Base-by-base conservation (phyloP, 495 filamentous ascomycete species). In the Podospora anserina region DNA sequence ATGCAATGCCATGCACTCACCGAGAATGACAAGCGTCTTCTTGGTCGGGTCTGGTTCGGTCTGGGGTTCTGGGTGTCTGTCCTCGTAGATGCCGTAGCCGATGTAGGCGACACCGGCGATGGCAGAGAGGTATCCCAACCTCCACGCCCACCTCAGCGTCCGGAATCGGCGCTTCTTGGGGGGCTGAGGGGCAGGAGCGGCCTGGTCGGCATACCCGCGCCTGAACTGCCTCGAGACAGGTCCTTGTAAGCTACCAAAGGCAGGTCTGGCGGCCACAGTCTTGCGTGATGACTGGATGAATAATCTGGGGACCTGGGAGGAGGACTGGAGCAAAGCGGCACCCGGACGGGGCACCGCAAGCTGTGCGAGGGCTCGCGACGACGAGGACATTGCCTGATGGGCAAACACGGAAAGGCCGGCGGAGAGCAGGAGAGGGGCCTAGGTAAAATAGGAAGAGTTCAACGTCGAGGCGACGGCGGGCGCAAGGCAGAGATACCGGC, bases 1-100 rank as follows among this genome's bases (percentile, higher is more conserved):
- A n/a, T 32, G 11, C 16, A 15, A 63, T 26, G 56, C 34, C 27
- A 18, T 26, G 5, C 34, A 60, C 88, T 79, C 88, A 97, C 95
- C 95, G 54, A 99, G 86, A 75, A 99, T 88, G 18, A 99, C 96
- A 32, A 99, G 85, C 23, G 93, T 99, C 86, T 98, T 98, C 92
- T 98, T 99, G 64, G 75, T 80, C 68, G 94, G 89, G 81, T 97
- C 93, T 32, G 92, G 89, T 66, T 88, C 85, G 54, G 84, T 79
- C 82, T 98, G 95, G 39, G 95, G 90, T 19, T 85, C 85, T 6
- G 94, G 95, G 78, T 94, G 86, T 67, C 93, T 88, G 70, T 91
- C 87, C 34, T 87, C 80, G 78, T 92, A 97, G 77, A 97, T 90
- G 71, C 87, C 88, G 78, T 93, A 97, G 65, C 87, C 89, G 63